These are phyloP conservation scores for Aspergillus haitiensis DNA, from an alignment of 495 filamentous ascomycete species.

Conservation along the genomic window DNA sequence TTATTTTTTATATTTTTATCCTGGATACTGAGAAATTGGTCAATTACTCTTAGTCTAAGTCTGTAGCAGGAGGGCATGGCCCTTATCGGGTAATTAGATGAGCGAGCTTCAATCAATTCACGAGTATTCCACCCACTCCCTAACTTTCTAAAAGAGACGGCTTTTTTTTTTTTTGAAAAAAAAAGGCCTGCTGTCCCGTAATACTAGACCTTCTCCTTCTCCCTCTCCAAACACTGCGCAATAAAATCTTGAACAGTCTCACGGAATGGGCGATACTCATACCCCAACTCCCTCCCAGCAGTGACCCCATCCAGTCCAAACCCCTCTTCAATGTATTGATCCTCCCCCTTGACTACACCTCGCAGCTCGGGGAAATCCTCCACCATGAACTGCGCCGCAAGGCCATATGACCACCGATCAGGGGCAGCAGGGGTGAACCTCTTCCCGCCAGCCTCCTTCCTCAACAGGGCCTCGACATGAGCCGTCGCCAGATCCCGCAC, in stretches of 20 bases:
- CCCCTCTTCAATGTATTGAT: constrained; percentile 26
- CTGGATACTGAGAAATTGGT: too few relatives aligned
- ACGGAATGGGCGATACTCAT: constrained; percentile 38
- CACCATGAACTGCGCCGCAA: constrained; percentile 38
- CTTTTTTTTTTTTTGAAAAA: too few relatives aligned
- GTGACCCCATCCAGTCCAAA: constrained; percentile 44
- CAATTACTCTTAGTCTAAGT: too few relatives aligned
- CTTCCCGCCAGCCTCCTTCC: constrained; percentile 35
- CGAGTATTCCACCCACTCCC: too few relatives aligned
- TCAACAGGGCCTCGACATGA: constrained; percentile 42
- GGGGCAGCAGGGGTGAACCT: constrained; percentile 35
- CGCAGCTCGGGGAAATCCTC: constrained; percentile 32
- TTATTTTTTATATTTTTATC: too few relatives aligned
- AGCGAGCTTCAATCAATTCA: too few relatives aligned
- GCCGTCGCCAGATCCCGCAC: constrained; percentile 45
- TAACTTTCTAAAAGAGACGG: too few relatives aligned
- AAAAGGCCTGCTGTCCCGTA: too few relatives aligned
- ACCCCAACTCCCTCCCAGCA: constrained; percentile 39
- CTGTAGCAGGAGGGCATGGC: too few relatives aligned
- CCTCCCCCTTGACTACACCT: constrained; percentile 31
- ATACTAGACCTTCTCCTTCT: not conserved
- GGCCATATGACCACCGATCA: constrained; percentile 43
- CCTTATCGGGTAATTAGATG: too few relatives aligned
- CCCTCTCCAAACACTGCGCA: not conserved
- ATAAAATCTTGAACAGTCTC: constrained; percentile 35